A percentile compares a stretch with the other conserved stretches of the same genome.
phyloP scores from a whole-genome alignment of 2,329 filamentous ascomycete genomes.

The Hypoxylon sp. region DNA sequence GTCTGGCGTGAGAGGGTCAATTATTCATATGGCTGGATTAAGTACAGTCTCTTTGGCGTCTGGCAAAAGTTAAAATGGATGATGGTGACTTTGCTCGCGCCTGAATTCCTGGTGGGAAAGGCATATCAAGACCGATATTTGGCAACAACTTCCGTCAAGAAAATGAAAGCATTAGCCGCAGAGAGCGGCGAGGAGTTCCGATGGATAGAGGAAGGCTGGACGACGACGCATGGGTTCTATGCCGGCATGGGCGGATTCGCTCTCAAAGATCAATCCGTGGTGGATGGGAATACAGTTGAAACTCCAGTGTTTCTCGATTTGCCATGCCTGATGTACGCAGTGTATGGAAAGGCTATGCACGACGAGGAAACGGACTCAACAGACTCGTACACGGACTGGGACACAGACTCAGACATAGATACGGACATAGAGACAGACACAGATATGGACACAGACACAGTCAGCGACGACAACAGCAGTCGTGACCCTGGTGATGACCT shows the following conservation, averaged over 20 bases:
- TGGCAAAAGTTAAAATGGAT: background rate
- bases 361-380: background rate
- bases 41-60: background rate
- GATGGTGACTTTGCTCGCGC: background rate
- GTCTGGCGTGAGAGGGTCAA: background rate
- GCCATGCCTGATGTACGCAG: background rate
- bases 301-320: background rate
- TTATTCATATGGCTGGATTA: background rate
- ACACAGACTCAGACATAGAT: background rate
- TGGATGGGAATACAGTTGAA: background rate
- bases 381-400: background rate
- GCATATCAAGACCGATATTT: background rate
- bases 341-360: background rate
- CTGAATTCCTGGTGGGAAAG: background rate
- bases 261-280: background rate
- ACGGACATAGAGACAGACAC: background rate
- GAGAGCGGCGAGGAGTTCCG: background rate
- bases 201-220: background rate
- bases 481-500: background rate
- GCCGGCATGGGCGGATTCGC: slow-evolving; percentile 1
- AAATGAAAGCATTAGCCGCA: background rate
- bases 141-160: background rate
- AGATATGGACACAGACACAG: background rate
- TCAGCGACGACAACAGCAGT: background rate
- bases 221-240: background rate